Evolutionary conservation across 2,329 filamentous ascomycete genomes (phyloP).

Genomic region (Fusarium nelsonii): DNA sequence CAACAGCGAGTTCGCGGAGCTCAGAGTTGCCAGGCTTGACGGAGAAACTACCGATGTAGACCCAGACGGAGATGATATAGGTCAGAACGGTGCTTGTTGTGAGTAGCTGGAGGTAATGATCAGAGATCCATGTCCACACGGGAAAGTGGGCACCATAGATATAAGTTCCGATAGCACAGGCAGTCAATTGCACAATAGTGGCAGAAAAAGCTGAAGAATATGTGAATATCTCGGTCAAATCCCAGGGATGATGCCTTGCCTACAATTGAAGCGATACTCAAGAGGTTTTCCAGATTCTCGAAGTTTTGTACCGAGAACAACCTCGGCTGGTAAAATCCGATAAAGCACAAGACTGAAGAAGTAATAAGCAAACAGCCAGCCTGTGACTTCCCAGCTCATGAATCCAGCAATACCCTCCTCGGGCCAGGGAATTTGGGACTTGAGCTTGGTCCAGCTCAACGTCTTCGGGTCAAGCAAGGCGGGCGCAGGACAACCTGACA

Average conservation of each 20-base stretch:
- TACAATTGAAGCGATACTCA: constrained; percentile 83
- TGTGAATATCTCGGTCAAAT: not conserved
- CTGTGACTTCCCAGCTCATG: constrained; percentile 73
- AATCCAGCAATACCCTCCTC: constrained; percentile 74
- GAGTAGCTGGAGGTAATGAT: constrained; percentile 87
- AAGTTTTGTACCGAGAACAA: constrained; percentile 75
- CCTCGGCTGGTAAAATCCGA: constrained; percentile 77
- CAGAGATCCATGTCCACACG: constrained; percentile 89
- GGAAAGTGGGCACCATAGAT: constrained; percentile 81
- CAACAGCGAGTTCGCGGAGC: constrained; percentile 80
- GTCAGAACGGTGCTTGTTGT: constrained; percentile 84
- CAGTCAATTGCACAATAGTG: constrained; percentile 75
- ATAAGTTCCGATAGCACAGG: constrained; percentile 77
- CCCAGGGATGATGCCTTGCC: constrained; percentile 12
- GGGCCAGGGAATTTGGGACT: constrained; percentile 82
- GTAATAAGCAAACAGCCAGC: constrained; percentile 81
- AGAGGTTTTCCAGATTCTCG: constrained; percentile 73
- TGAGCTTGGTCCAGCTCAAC: constrained; percentile 76
- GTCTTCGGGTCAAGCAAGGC: constrained; percentile 76
- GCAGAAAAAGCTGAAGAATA: constrained; percentile 73
- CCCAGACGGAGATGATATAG: constrained; percentile 75
- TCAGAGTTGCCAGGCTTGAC: constrained; percentile 78
- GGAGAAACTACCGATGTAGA: constrained; percentile 82
- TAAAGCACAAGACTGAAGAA: constrained; percentile 78
- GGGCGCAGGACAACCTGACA: constrained; percentile 86